Conservation (phyloP, 495 filamentous ascomycete genomes). For the Lophiotrema nucula region DNA sequence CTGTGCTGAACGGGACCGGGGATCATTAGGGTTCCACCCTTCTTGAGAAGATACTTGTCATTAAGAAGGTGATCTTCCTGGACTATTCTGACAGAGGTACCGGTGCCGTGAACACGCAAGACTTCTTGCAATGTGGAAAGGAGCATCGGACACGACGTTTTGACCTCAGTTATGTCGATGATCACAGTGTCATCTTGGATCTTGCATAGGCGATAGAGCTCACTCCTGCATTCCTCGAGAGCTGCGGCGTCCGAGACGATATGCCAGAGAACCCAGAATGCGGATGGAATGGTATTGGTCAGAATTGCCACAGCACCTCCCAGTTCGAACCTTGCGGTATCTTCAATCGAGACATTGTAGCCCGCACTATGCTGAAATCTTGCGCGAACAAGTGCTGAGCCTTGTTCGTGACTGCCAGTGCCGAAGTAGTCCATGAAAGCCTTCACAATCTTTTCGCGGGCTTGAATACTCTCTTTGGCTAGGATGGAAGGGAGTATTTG, state of each 20-base stretch:
- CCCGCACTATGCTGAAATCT: conserved; percentile 37
- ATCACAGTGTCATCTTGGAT: conserved; percentile 10
- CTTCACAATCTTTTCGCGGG: conserved; percentile 39
- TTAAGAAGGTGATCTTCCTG: conserved; percentile 24
- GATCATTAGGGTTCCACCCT: conserved; percentile 25
- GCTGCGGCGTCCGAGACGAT: conserved; percentile 43
- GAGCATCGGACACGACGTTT: conserved; percentile 17
- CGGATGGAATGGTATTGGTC: conserved; percentile 48
- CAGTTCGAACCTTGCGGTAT: conserved; percentile 48
- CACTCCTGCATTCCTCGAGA: conserved; percentile 42
- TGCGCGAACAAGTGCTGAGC: conserved; percentile 38
- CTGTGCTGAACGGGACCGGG: conserved; percentile 16
- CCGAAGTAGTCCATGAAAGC: conserved; percentile 48
- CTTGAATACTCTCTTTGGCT: conserved; percentile 41
- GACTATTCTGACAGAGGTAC: conserved; percentile 22
- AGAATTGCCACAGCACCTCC: conserved; percentile 43
- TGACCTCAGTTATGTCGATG: conserved; percentile 19
- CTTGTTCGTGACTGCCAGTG: conserved; percentile 37
- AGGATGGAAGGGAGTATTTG: conserved; percentile 27
- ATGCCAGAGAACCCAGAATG: conserved; percentile 49
- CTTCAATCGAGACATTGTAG: conserved; percentile 39
- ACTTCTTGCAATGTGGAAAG: conserved; percentile 14
- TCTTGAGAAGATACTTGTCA: conserved; percentile 28
- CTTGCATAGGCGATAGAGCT: conserved; percentile 26
- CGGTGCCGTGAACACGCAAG: conserved; percentile 14